These are phyloP conservation scores for Diplotaxis tenuifolia DNA, from an alignment of 345 rosid genomes.

Conservation along the genomic window DNA sequence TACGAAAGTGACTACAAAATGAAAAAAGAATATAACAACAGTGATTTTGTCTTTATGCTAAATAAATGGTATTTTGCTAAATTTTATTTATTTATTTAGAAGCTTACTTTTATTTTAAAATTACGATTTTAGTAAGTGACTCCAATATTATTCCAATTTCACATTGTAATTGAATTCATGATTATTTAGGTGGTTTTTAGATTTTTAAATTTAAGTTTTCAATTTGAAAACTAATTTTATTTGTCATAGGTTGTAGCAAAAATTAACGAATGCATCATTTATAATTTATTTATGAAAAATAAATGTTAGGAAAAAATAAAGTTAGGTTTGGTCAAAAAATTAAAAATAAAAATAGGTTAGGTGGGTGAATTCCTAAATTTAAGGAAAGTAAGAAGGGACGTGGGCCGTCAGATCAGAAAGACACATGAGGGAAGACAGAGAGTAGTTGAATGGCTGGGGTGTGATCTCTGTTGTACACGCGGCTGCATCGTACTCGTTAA, in stretches of 20 bases:
- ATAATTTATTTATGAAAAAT: neutral
- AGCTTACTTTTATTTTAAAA: neutral
- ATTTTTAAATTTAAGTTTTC: neutral
- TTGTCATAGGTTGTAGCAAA: neutral
- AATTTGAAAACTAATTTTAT: no score
- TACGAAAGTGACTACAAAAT: neutral
- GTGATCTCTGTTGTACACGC: neutral
- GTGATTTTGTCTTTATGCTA: neutral
- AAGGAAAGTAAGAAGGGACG: constrained; percentile 20
- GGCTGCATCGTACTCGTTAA: neutral
- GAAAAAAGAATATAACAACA: neutral
- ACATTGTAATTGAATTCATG: neutral
- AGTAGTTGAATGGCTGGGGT: neutral
- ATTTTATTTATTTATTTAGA: neutral
- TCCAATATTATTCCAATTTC: neutral
- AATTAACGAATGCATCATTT: neutral
- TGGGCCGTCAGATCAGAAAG: constrained; percentile 32
- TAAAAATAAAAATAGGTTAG: neutral
- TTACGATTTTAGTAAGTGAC: neutral
- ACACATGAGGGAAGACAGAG: constrained; percentile 13
- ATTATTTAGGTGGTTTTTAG: neutral
- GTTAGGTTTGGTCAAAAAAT: neutral
- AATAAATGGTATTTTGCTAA: neutral
- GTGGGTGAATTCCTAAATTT: constrained; percentile 15
- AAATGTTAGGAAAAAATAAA: neutral